Evolutionary conservation across 352 stramenopile species (phyloP).

Genomic region (Phytophthora multivora): DNA sequence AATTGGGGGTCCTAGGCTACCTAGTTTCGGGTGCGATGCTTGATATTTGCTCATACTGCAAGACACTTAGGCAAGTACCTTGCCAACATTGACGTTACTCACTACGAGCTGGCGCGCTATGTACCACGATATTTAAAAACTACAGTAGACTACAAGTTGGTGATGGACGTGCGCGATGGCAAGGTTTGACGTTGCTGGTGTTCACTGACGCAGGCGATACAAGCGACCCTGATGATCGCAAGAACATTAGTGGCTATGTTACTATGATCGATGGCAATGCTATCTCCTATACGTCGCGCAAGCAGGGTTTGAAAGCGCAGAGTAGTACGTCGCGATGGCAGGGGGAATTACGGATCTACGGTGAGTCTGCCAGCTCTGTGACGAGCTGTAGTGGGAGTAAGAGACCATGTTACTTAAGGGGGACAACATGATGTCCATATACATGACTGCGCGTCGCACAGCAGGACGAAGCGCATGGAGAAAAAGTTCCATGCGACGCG

Average conservation of each 20-base stretch:
- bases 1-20: slow-evolving; percentile 14
- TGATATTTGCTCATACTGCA: slow-evolving; percentile 1
- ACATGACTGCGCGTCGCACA: neutral
- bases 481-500: slow-evolving; percentile 1
- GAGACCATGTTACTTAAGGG: neutral
- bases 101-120: slow-evolving; percentile 2
- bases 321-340: slow-evolving; percentile 36
- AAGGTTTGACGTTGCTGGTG: neutral
- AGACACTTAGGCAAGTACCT: slow-evolving; percentile 4
- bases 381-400: slow-evolving; percentile 4
- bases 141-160: slow-evolving; percentile 4
- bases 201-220: slow-evolving; percentile 34
- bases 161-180: neutral
- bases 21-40: neutral
- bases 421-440: slow-evolving; percentile 1
- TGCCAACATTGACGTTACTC: neutral
- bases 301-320: slow-evolving; percentile 31
- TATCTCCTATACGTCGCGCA: slow-evolving; percentile 25
- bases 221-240: slow-evolving; percentile 21
- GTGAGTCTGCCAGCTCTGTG: slow-evolving; percentile 16
- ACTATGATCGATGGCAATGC: slow-evolving; percentile 23
- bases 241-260: slow-evolving; percentile 31
- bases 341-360: slow-evolving; percentile 20
- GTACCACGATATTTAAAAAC: slow-evolving; percentile 3
- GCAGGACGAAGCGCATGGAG: neutral